Evolutionary conservation across 2,329 filamentous ascomycete genomes (phyloP), one percentile per base, ranked within the genome.

Genomic region (Nannizzia gypsea): DNA sequence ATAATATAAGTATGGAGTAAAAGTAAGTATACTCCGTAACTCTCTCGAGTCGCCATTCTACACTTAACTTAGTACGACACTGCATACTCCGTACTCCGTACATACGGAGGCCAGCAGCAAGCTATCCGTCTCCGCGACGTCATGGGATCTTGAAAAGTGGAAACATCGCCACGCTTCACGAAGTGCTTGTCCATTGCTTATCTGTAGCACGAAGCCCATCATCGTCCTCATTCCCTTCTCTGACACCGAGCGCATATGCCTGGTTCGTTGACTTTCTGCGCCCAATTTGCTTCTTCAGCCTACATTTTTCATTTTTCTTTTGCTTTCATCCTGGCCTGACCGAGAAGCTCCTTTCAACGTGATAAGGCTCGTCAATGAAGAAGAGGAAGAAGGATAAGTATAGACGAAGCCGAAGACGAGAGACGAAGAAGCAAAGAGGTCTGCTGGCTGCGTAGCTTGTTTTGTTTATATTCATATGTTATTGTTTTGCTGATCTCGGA

Each of bases 401-500:
- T 20, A 46, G 6, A 2, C 6, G 42, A 46, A 46, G 6, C 31
- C 9, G 31, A 36, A 17, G 15, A 3, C 22, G 22, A 50, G 11
- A 11, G 28, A 36, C 3, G 8, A 22, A 17, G 44, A 50, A 15
- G 26, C 24, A 52, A 52, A 52, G n/a, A 5, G 46, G n/a, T 22
- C 20, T n/a, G n/a, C n/a, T n/a, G n/a, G n/a, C n/a, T n/a, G 42
- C 4, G 42, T 46, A 50, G 44, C 44, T 50, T 50, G 44, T 50
- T 54, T 54, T 54, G 50, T 54, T 54, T 54, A 54, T 54, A 42
- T 42, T 6, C 38, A 42, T n/a, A 42, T 42, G 50, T 36, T 54
- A 54, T 36, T 54, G 50, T 54, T 54, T 54, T 54, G 50, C 50
- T 54, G 50, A 54, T 54, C 50, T 54, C 26, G 50, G 50, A 54